Evolutionary conservation across 2,329 filamentous ascomycete genomes (phyloP).

Genomic region (Neopestalotiopsis sp.): DNA sequence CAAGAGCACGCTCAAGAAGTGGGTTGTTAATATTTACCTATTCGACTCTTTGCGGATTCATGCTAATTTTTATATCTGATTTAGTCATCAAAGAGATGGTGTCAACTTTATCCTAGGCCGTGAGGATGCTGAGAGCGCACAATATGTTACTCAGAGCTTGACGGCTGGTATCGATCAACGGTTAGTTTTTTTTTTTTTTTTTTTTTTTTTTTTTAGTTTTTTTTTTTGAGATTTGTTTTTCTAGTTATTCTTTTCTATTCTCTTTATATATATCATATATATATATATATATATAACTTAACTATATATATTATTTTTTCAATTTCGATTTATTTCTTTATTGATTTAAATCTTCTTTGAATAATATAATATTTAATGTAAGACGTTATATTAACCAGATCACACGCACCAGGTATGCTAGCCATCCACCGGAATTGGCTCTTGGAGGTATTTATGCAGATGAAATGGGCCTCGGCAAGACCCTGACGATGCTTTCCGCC

Average conservation of each 20-base stretch:
- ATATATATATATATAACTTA: too few species aligned
- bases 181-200: neutral
- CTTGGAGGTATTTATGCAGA: constrained; percentile 15
- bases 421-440: neutral
- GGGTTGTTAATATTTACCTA: neutral
- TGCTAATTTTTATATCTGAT: neutral
- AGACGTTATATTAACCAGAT: neutral
- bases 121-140: neutral
- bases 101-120: constrained; percentile 12
- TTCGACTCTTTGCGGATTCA: neutral
- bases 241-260: too few species aligned
- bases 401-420: neutral
- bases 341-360: neutral
- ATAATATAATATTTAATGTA: neutral
- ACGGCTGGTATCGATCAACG: neutral
- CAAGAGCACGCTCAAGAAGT: neutral
- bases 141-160: neutral
- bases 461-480: constrained; percentile 17
- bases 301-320: too few species aligned
- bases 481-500: constrained; percentile 15
- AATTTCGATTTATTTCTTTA: too few species aligned
- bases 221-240: too few species aligned
- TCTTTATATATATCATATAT: too few species aligned
- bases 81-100: constrained; percentile 17
- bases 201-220: too few species aligned